phyloP scores from a whole-genome alignment of 108 stramenopile genomes.

The Hondaea fermentalgiana region DNA sequence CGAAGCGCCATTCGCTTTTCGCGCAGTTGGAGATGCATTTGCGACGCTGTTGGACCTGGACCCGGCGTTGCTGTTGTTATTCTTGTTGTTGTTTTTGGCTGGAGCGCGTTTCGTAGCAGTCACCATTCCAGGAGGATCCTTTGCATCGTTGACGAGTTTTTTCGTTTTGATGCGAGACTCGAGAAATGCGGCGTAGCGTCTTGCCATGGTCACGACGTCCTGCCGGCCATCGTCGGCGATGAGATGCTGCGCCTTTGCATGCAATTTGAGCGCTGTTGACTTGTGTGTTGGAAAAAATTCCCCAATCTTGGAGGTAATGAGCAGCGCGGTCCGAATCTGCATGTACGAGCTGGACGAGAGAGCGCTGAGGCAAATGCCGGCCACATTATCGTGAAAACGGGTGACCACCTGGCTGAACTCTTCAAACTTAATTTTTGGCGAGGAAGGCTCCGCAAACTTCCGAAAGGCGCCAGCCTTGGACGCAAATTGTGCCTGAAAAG shows the following conservation, averaged over 20 bases:
- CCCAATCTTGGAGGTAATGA: neutral
- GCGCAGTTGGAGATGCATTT: too few species aligned
- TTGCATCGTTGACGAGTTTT: neutral
- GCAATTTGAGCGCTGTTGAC: neutral
- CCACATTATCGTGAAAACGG: neutral
- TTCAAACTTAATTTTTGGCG: neutral
- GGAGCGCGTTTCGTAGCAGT: neutral
- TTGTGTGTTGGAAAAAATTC: neutral
- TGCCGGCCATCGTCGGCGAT: neutral
- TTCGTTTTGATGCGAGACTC: neutral
- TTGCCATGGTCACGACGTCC: neutral
- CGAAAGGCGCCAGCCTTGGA: neutral
- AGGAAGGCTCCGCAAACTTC: neutral
- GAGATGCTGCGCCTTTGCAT: neutral
- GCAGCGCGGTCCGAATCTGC: neutral
- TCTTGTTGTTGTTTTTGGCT: neutral
- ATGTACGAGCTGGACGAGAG: neutral
- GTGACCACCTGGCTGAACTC: neutral
- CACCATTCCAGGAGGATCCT: neutral
- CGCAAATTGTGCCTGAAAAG: neutral
- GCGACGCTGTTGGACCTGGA: neutral
- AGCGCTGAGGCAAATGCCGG: neutral
- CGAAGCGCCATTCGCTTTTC: too few species aligned
- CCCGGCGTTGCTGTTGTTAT: neutral
- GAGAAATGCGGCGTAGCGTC: neutral